Base-by-base conservation (phyloP, 768 basidiomycete genomes). In the Rhodocollybia butyracea region DNA sequence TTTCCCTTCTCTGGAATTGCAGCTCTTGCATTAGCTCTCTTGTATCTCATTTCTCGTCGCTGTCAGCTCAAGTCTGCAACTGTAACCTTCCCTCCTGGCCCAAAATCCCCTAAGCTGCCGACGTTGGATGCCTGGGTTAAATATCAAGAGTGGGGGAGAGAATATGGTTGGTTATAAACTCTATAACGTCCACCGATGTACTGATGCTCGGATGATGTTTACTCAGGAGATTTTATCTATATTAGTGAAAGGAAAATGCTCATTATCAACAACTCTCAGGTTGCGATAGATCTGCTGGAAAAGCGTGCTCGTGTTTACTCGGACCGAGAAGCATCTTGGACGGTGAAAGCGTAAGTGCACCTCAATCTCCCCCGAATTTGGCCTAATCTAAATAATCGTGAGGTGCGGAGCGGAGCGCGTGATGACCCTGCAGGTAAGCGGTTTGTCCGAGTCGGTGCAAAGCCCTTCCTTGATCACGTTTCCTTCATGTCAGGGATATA, bases 231-330 rank as follows among this genome's bases (percentile, higher is more conserved):
- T 29, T 29, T 46, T 7, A n/a, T 46, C n/a, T 46, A 46, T 17
- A 3, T 46, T 17, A 6, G 12, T 11, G 26, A 29, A 24, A 29
- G 26, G 8, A 46, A 46, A 24, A 29, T 27, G 7, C 19, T 50
- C 8, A 50, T 50, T 22, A 34, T 50, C 32, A 50, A 50, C 48
- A n/a, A 34, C 5, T 19, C 31, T 34, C 17, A 36, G 3, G 36
- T 50, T 36, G 48, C 48, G 34, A 39, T 50, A 8, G 48, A 50
- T 32, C 48, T 50, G 19, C 19, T 50, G 48, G 48, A 50, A 27
- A 50, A 50, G 31, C 31, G 48, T 21, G 48, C 48, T 12, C 32
- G 32, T 26, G 38, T 50, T 32, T 50, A 50, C 31, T 50, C 48
- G 3, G 48, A 50, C 13, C 30, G 48, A 36, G 8, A 4, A 26